Base-by-base conservation (phyloP, 2,329 filamentous ascomycete genomes). In the Sarocladium kiliense region DNA sequence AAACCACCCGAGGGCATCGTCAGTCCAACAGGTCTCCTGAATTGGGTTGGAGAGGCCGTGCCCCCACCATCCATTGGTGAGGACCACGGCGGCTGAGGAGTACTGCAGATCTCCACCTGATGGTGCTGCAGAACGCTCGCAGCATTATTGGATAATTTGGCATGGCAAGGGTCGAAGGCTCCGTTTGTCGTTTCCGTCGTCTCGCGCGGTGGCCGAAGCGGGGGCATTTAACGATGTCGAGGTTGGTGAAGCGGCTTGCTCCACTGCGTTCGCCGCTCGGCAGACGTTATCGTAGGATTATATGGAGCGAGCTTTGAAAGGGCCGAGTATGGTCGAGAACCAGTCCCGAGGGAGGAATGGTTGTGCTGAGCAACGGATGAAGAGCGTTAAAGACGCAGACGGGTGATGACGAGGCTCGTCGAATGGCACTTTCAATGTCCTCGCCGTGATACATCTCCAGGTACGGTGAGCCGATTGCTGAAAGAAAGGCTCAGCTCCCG, bases 181-280 rank as follows among this genome's bases (percentile, higher is more conserved):
- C 44, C 44, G 44, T 47, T 47, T 47, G 44, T 47, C 44, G 44
- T 47, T 47, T 47, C 44, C 44, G 47, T 51, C 47, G 30, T 36
- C 27, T 51, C 47, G 47, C 26, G 26, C 26, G 16, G 47, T 36
- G 47, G 18, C 27, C 47, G 47, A 36, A 51, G 47, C 30, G 30
- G 47, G 47, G 47, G 27, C n/a, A 11, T 34, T 36, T 47, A 47
- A 47, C 44, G 44, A 3, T 47, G 23, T 47, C 25, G 23, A 47
- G 44, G 12, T 30, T 47, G 44, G 44, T 47, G 25, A 44, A 44
- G 41, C 41, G 41, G 41, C 44, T 27, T 47, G 25, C 5, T 47
- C 44, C 44, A 47, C 44, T 18, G 25, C 18, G 12, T 26, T 47
- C 44, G 25, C 44, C 44, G 4, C 25, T 47, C 25, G 23, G 25